Evolutionary conservation across 768 basidiomycete species (phyloP), one percentile per base, ranked within the genome.

Genomic region (Tylopilus sp.): DNA sequence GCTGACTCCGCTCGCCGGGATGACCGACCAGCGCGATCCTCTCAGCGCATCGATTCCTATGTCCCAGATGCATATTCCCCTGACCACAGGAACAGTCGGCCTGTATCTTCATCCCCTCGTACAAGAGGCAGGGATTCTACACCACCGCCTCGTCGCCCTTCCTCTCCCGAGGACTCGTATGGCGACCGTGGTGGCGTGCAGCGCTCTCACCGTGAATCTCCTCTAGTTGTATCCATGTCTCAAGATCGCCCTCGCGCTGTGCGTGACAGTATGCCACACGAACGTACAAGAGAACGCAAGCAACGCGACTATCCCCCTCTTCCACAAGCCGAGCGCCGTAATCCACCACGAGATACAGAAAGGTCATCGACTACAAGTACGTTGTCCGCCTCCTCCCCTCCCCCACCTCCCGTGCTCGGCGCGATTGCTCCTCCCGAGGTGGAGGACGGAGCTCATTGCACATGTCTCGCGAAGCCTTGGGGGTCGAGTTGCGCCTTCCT

Each of bases 391-490:
- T 74, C 70, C 61, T 73, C 65, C 64, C 69, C 67, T 61, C 53
- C 58, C 64, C 61, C 57, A 64, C 67, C 68, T 60, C 60, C 64
- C 68, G 68, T 69, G 59, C 60, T 62, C 60, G 67, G 67, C 69
- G 65, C 59, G 51, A 57, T 58, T 62, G 58, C 69, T 74, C 74
- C 68, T 69, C 69, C 69, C 69, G 57, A 64, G 66, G 69, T 62
- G 64, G 62, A 70, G 66, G 66, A 58, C 69, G 49, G 33, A 60
- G 62, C 62, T 53, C 53, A 50, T 65, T 52, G 67, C 67, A 64
- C 57, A 58, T 63, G 69, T 76, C 72, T 73, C 48, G 71, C 63
- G 71, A 73, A 73, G 66, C 75, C 73, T 75, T 67, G 74, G 75
- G 75, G 73, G 73, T 70, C 53, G 70, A 73, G 73, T 61, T 62